Evolutionary conservation across 805 yeast genomes (phyloP), one percentile per base, ranked within the genome.

Genomic region (Lipomyces mesembrius): DNA sequence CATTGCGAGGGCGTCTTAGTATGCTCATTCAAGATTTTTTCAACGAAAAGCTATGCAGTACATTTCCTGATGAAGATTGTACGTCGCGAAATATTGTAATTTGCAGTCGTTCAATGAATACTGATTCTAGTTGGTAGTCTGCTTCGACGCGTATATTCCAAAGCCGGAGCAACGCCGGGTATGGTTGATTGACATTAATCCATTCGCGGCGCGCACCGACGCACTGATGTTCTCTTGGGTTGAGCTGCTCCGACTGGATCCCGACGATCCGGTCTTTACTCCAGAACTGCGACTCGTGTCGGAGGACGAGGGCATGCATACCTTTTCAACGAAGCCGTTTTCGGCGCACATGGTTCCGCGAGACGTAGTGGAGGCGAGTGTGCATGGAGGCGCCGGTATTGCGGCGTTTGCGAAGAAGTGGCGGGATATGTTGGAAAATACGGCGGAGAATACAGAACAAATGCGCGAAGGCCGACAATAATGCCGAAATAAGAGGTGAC

Each of bases 261-360:
- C 72, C 2, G 75, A 73, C 9, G 79, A 72, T 35, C 77, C 75
- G 2, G 87, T 83, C 7, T 22, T 60, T 20, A 29, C n/a, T 6
- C 67, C 69, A 27, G 69, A 69, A 59, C 75, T 94, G 25, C 79
- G 98, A 37, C 76, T 94, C 14, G 87, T 94, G 3, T 83, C 86
- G 1, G 84, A 86, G 71, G 85, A 85, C 25, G 90, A 92, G 68
- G 64, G 77, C 46, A 79, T 90, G 6, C 90, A 92, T 0, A 81
- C 94, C 37, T 92, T 92, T 80, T 88, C 91, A 0, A 79, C 87
- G 0, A 91, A 89, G 70, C 96, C 91, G 60, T 94, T 91, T 75
- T 86, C 96, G 1, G 97, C 94, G 73, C 91, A 88, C 76, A 93
- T 91, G 74, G 97, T 95, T 2, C 99, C 99, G 0, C 82, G 84